These are phyloP conservation scores for Pseudogymnoascus sp. DNA, from an alignment of 2,329 filamentous ascomycete genomes.

Conservation along the genomic window DNA sequence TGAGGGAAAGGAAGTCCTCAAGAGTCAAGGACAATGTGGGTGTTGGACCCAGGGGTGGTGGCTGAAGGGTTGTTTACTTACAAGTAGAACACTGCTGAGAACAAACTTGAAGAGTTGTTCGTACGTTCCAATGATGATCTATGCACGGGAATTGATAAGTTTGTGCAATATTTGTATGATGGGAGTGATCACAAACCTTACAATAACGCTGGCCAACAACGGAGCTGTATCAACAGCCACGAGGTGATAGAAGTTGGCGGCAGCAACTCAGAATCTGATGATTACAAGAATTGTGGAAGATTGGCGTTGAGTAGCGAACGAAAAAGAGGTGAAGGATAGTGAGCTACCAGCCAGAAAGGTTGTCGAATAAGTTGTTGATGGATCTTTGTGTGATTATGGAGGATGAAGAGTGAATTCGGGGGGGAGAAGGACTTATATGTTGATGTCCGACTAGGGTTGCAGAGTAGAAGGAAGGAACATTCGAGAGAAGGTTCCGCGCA, in stretches of 20 bases:
- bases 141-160: neutral
- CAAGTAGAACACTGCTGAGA: neutral
- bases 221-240: neutral
- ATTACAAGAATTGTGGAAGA: slow-evolving; percentile 8
- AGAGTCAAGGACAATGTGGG: neutral
- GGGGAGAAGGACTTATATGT: neutral
- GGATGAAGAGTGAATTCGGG: neutral
- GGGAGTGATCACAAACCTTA: neutral
- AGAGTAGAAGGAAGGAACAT: slow-evolving; percentile 2
- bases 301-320: slow-evolving; percentile 2
- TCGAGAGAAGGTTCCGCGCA: neutral
- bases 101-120: neutral
- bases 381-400: slow-evolving; percentile 5
- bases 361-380: slow-evolving; percentile 8
- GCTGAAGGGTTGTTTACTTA: neutral
- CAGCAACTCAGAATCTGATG: slow-evolving; percentile 8
- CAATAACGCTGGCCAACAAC: neutral
- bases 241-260: neutral
- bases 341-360: slow-evolving; percentile 6
- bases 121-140: neutral
- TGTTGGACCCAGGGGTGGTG: neutral
- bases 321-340: slow-evolving; percentile 8
- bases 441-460: neutral
- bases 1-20: neutral
- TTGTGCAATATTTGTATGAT: neutral